Evolutionary conservation across 1,284 basidiomycete species (phyloP), one percentile per base, ranked within the genome.

Genomic region (Trametes versicolor): DNA sequence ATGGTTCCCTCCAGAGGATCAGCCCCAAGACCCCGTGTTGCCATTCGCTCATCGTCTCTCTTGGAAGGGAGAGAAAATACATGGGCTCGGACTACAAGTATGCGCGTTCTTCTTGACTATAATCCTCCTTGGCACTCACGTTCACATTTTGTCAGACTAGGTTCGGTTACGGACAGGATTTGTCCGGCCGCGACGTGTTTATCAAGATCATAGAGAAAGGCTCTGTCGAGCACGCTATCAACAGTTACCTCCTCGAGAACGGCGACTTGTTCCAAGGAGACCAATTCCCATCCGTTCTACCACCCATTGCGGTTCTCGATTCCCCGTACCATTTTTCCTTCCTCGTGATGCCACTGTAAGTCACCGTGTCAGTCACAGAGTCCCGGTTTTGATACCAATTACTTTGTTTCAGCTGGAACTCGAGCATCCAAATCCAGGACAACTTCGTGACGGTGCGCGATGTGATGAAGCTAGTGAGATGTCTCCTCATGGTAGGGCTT

Each of bases 341-440:
- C n/a, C 37, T 64, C 9, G 58, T 57, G 0, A 64, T 57, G 63
- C 58, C 63, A 10, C 17, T 19, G 63, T 64, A 23, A 43, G 51
- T 37, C n/a, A 17, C n/a, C 15, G 8, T 43, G 47, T 27, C 15
- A 7, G 4, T 34, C 17, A 27, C 12, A 17, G 13, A 27, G 25
- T 47, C 25, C 41, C 17, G n/a, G n/a, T n/a, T n/a, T n/a, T 47
- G n/a, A 21, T 45, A 37, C n/a, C 1, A 6, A 7, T 32, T 17
- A 32, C 41, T 23, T n/a, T 4, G 15, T 17, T n/a, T 15, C 13
- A 41, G 53, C 25, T 56, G 51, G 51, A 19, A 9, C 51, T 45
- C 23, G 25, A 13, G 41, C 1, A 21, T 27, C 17, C 7, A 6
- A 4, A 12, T 51, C 47, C n/a, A n/a, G n/a, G 39, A 29, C 17